phyloP scores from a whole-genome alignment of 805 yeast genomes.

The Saccharomycopsis sp. region DNA sequence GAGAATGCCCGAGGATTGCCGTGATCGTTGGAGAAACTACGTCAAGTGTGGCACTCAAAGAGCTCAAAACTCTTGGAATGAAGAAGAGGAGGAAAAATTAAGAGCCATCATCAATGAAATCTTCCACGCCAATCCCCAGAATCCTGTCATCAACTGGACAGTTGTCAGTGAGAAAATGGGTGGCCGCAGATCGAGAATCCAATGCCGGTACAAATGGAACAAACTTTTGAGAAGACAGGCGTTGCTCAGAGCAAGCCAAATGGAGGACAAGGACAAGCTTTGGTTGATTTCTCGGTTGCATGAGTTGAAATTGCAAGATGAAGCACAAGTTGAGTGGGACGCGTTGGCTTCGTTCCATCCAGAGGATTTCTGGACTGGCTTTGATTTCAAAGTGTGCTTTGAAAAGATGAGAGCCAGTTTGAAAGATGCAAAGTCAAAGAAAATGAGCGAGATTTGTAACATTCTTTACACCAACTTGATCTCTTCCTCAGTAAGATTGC shows the following conservation, averaged over 20 bases:
- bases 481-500: neutral
- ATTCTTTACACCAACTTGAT: slow-evolving; percentile 21
- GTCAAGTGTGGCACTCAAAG: slow-evolving; percentile 82
- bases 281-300: slow-evolving; percentile 42
- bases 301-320: slow-evolving; percentile 29
- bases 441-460: slow-evolving; percentile 28
- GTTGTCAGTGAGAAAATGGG: slow-evolving; percentile 82
- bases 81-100: slow-evolving; percentile 58
- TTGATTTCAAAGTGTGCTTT: slow-evolving; percentile 53
- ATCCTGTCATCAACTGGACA: slow-evolving; percentile 76
- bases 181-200: slow-evolving; percentile 82
- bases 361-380: slow-evolving; percentile 43
- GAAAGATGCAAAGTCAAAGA: slow-evolving; percentile 38
- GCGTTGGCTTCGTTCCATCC: slow-evolving; percentile 40
- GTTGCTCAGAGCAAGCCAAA: slow-evolving; percentile 33
- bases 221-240: slow-evolving; percentile 61
- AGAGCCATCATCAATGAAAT: slow-evolving; percentile 45
- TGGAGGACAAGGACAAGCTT: slow-evolving; percentile 38
- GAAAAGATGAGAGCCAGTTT: slow-evolving; percentile 48
- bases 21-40: slow-evolving; percentile 94
- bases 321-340: slow-evolving; percentile 45
- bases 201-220: slow-evolving; percentile 93
- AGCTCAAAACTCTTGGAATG: slow-evolving; percentile 70
- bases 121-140: slow-evolving; percentile 30
- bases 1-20: slow-evolving; percentile 96